phyloP scores from a whole-genome alignment of 2,329 filamentous ascomycete genomes.

The Coniochaeta prunicola region DNA sequence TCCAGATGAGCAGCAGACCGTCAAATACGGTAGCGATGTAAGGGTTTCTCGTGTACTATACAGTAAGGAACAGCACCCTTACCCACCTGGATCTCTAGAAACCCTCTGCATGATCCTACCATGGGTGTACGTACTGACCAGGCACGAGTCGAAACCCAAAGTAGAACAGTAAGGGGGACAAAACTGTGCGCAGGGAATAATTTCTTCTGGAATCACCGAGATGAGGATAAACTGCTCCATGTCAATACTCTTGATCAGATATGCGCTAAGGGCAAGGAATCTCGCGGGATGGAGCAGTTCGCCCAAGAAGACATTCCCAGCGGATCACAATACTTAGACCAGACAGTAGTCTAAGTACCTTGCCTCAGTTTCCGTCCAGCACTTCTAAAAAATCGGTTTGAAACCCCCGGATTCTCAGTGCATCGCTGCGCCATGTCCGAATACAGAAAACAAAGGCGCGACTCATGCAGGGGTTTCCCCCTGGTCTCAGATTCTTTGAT shows the following conservation, averaged over 20 bases:
- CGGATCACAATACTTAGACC: neutral
- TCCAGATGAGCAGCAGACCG: neutral
- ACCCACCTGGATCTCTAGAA: too few species aligned
- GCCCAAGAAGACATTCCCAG: neutral
- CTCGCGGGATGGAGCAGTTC: neutral
- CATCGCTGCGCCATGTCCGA: neutral
- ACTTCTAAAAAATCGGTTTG: neutral
- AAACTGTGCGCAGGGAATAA: neutral
- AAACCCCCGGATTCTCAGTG: neutral
- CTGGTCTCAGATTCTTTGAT: neutral
- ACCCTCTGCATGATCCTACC: too few species aligned
- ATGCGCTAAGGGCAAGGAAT: neutral
- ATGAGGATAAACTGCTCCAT: neutral
- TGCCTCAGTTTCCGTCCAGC: neutral
- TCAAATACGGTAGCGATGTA: too few species aligned
- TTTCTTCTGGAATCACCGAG: neutral
- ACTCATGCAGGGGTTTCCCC: neutral
- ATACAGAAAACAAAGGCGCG: neutral
- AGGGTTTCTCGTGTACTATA: too few species aligned
- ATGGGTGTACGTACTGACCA: too few species aligned
- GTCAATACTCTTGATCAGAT: neutral
- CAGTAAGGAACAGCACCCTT: too few species aligned
- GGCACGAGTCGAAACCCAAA: too few species aligned
- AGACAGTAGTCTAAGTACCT: neutral
- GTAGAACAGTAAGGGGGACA: too few species aligned